Evolutionary conservation across 2,329 filamentous ascomycete genomes (phyloP).

Genomic region (Bretziella fagacearum): DNA sequence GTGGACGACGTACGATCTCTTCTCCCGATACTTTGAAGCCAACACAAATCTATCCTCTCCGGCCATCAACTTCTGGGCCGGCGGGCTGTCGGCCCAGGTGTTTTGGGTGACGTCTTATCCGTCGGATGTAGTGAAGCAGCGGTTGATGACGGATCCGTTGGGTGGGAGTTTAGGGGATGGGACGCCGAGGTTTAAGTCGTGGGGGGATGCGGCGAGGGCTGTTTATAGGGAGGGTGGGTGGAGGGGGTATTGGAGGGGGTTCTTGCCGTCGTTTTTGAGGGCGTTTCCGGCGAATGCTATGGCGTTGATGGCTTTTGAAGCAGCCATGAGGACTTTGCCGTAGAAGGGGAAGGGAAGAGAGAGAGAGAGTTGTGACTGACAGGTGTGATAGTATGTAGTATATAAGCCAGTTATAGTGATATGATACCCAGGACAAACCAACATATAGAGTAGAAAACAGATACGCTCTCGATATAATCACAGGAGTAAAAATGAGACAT

Average conservation of each 20-base stretch:
- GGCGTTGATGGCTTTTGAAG: conserved; percentile 85
- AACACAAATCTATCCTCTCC: conserved; percentile 58
- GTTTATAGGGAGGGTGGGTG: conserved; percentile 62
- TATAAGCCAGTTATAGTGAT: background rate
- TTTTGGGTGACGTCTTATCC: conserved; percentile 93
- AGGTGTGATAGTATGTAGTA: too few species aligned
- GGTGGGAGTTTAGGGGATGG: conserved; percentile 53
- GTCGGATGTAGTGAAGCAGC: conserved; percentile 84
- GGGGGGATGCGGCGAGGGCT: conserved; percentile 62
- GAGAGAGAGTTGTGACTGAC: too few species aligned
- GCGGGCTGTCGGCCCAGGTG: conserved; percentile 77
- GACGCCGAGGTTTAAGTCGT: conserved; percentile 49
- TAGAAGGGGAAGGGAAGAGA: conserved; percentile 16
- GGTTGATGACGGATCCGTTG: conserved; percentile 89
- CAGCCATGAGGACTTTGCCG: conserved; percentile 56
- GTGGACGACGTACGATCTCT: conserved; percentile 90
- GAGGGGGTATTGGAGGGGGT: conserved; percentile 82
- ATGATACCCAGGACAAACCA: background rate
- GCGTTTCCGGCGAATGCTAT: conserved; percentile 94
- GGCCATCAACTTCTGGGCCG: conserved; percentile 91
- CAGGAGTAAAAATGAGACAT: background rate
- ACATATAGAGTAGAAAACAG: background rate
- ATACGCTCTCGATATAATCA: background rate
- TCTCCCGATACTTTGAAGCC: conserved; percentile 50
- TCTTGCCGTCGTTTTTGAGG: conserved; percentile 79